Conservation (phyloP, 192 early-diverging fungal species). For the Coemansia furcata region DNA sequence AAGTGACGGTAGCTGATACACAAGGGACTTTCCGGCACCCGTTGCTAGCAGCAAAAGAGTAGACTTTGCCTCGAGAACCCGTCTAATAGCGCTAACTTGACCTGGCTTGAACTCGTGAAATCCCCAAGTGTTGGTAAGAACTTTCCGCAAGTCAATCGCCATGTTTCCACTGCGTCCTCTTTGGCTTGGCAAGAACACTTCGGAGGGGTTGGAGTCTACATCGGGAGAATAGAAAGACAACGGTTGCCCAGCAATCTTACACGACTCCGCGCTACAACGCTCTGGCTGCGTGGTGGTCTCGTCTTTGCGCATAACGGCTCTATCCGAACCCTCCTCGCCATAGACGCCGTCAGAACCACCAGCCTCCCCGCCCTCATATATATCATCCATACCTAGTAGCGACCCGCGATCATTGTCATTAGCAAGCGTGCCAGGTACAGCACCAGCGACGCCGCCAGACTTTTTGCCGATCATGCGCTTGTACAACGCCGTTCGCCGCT, state of each 20-base stretch:
- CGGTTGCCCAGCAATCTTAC: neutral
- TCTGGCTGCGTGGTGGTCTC: neutral
- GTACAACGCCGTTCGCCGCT: slow-evolving; percentile 42
- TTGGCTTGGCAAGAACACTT: neutral
- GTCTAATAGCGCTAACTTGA: slow-evolving; percentile 53
- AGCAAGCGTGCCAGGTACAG: neutral
- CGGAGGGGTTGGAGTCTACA: neutral
- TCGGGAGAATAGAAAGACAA: neutral
- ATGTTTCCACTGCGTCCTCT: neutral
- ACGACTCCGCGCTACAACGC: neutral
- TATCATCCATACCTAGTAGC: neutral
- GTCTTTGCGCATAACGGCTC: neutral
- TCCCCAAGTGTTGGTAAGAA: slow-evolving; percentile 52
- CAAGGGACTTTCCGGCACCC: slow-evolving; percentile 73
- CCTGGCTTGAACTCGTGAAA: slow-evolving; percentile 42
- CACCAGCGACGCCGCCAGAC: neutral
- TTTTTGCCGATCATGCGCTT: slow-evolving; percentile 39
- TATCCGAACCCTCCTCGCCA: neutral
- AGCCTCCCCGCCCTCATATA: neutral
- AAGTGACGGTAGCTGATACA: slow-evolving; percentile 73
- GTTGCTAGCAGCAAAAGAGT: slow-evolving; percentile 60
- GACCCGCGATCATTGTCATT: neutral
- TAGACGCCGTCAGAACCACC: neutral
- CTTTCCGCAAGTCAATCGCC: slow-evolving; percentile 46
- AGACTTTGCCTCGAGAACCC: slow-evolving; percentile 41